Conservation (phyloP, 2,329 filamentous ascomycete species). For the Cercospora citrullina region DNA sequence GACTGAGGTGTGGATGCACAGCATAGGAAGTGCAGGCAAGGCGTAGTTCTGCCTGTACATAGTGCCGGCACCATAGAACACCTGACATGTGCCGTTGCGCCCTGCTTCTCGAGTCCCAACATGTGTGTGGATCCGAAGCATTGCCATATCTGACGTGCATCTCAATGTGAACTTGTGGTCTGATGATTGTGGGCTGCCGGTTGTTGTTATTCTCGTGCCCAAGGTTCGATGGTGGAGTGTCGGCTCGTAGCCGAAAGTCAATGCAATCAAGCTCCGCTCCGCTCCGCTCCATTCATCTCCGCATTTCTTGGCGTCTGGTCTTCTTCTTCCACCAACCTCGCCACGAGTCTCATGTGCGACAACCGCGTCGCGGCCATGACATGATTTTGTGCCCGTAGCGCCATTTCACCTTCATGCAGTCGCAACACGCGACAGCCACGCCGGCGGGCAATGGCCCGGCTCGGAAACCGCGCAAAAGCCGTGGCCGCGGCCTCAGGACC, state of each 20-base stretch:
- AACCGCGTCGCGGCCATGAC: conserved; percentile 6
- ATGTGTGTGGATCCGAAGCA: background rate
- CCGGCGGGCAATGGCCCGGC: conserved; percentile 1
- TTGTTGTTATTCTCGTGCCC: background rate
- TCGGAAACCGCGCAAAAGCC: conserved; percentile 35
- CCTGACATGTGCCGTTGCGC: background rate
- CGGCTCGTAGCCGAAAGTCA: background rate
- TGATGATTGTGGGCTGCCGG: background rate
- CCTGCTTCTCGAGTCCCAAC: background rate
- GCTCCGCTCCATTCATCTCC: background rate
- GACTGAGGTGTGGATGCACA: conserved; percentile 29
- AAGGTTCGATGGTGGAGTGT: background rate
- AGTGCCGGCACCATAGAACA: background rate
- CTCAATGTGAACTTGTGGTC: background rate
- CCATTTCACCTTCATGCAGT: background rate
- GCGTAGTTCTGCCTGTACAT: conserved; percentile 7
- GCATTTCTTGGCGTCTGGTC: background rate
- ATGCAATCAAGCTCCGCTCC: background rate
- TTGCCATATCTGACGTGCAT: background rate
- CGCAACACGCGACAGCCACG: background rate
- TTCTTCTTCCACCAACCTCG: background rate
- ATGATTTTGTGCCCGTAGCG: background rate
- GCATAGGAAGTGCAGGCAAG: conserved; percentile 27
- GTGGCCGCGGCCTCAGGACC: conserved; percentile 34
- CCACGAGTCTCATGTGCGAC: conserved; percentile 9